Evolutionary conservation across 495 filamentous ascomycete species (phyloP).

Genomic region (Baudoinia panamericana): DNA sequence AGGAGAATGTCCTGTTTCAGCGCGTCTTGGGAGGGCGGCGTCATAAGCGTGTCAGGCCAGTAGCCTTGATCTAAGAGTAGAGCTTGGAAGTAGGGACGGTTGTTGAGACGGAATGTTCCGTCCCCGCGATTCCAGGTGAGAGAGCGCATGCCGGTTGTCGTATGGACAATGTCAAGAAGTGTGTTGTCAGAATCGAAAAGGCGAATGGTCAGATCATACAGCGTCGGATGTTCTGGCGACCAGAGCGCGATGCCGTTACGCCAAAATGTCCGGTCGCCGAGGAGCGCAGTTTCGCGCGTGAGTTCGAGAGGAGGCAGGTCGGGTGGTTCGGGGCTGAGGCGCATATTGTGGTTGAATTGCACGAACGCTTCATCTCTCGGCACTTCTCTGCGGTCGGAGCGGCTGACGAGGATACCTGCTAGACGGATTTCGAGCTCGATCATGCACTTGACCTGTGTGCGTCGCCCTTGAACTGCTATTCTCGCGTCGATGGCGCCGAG

Average conservation of each 20-base stretch:
- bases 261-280: constrained; percentile 13
- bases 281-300: constrained; percentile 4
- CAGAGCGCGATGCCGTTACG: constrained; percentile 17
- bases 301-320: constrained; percentile 10
- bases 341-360: constrained; percentile 15
- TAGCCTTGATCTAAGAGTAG: constrained; percentile 24
- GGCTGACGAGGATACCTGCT: constrained; percentile 7
- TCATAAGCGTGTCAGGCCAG: constrained; percentile 23
- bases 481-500: constrained; percentile 20
- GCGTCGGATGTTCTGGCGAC: constrained; percentile 21
- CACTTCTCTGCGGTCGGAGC: constrained; percentile 6
- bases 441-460: constrained; percentile 12
- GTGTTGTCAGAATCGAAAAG: constrained; percentile 10
- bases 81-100: constrained; percentile 21
- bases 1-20: constrained; percentile 20
- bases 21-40: constrained; percentile 15
- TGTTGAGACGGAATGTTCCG: constrained; percentile 19
- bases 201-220: constrained; percentile 21
- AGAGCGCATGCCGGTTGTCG: constrained; percentile 23
- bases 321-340: constrained; percentile 10
- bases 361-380: constrained; percentile 15
- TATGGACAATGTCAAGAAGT: constrained; percentile 20
- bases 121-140: constrained; percentile 19
- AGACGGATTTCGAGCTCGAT: constrained; percentile 20
- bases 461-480: constrained; percentile 16